Evolutionary conservation across 768 basidiomycete genomes (phyloP).

Genomic region (Tricholoma flavovirens): DNA sequence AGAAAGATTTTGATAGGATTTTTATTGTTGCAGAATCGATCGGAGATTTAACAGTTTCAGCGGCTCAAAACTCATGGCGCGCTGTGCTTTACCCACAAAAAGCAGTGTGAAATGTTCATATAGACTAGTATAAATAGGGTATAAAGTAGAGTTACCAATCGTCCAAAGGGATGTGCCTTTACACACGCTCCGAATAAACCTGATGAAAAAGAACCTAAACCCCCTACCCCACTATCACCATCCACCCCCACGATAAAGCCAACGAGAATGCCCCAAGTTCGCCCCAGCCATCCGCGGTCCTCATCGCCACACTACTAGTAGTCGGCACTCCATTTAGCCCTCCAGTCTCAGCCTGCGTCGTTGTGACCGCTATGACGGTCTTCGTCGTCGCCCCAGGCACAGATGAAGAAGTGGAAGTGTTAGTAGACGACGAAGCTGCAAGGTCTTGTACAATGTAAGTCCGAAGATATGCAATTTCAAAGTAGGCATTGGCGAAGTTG

Average conservation of each 20-base stretch:
- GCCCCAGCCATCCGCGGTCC: not conserved
- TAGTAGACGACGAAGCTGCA: not conserved
- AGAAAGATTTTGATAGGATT: too few relatives aligned
- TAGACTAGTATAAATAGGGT: not conserved
- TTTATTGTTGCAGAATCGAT: too few relatives aligned
- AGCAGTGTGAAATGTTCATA: too few relatives aligned
- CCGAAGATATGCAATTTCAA: conserved; percentile 54
- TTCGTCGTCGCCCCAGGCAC: not conserved
- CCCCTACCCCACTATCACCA: not conserved
- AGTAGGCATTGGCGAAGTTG: conserved; percentile 48
- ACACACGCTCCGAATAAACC: not conserved
- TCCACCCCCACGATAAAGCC: not conserved
- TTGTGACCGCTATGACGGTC: not conserved
- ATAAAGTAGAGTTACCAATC: not conserved
- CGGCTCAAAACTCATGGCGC: too few relatives aligned
- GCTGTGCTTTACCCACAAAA: too few relatives aligned
- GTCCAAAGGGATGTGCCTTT: not conserved
- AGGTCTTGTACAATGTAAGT: conserved; percentile 41
- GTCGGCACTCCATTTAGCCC: not conserved
- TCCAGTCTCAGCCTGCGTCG: not conserved
- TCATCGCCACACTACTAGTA: not conserved
- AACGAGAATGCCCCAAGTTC: not conserved
- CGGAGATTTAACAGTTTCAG: too few relatives aligned
- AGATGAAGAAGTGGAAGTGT: too few relatives aligned
- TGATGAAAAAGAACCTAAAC: not conserved